Conservation (phyloP, 768 basidiomycete genomes). For the Mrakia blollopis region DNA sequence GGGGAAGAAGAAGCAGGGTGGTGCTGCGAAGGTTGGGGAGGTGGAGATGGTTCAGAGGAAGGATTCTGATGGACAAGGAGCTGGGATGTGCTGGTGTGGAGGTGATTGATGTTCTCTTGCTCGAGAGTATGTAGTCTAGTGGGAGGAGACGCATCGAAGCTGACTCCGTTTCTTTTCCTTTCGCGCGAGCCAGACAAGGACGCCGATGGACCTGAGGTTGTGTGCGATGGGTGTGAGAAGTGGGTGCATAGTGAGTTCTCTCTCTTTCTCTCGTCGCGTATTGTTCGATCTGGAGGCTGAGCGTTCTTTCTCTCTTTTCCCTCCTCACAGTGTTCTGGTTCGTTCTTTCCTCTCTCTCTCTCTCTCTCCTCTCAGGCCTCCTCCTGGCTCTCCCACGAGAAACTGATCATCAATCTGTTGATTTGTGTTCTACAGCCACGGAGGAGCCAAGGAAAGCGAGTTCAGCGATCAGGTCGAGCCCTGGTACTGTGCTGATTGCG, state of each 20-base stretch:
- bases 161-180: neutral
- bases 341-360: neutral
- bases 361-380: neutral
- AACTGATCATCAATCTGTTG: neutral
- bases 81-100: neutral
- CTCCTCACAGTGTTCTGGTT: neutral
- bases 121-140: neutral
- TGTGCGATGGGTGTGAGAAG: neutral
- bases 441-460: neutral
- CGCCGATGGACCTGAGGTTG: neutral
- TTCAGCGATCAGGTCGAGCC: neutral
- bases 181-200: neutral
- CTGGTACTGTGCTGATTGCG: constrained; percentile 1
- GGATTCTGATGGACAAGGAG: neutral
- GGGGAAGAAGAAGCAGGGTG: neutral
- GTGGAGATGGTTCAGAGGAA: no score
- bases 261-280: neutral
- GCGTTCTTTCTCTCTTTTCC: neutral
- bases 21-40: neutral
- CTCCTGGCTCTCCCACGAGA: neutral
- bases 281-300: neutral
- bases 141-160: neutral
- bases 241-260: constrained; percentile 4
- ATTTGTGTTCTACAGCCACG: neutral
- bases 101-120: neutral